phyloP scores from a whole-genome alignment of 1,139 yeast species.

The Yamadazyma siamensis region DNA sequence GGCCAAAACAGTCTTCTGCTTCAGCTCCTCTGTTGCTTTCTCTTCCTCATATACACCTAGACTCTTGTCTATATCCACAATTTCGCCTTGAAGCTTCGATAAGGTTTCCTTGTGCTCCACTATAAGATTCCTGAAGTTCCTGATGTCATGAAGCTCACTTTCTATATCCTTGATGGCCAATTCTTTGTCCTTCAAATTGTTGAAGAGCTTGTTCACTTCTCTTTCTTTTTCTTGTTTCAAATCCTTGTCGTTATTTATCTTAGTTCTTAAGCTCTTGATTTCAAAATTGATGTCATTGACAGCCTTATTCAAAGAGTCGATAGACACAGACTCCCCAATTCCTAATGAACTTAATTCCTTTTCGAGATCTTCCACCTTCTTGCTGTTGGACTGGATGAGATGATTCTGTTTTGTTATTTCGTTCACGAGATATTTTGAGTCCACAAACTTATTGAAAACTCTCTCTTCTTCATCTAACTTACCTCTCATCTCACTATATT shows the following conservation, averaged over 20 bases:
- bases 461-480: conserved; percentile 9
- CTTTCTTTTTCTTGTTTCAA: conserved; percentile 48
- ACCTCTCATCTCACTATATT: conserved; percentile 6
- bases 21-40: conserved; percentile 12
- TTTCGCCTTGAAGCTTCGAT: conserved; percentile 12
- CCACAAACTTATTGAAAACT: conserved; percentile 9
- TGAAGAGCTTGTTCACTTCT: conserved; percentile 50
- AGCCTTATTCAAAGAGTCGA: conserved; percentile 29
- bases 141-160: conserved; percentile 41
- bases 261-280: conserved; percentile 44
- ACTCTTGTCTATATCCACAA: conserved; percentile 8
- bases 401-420: conserved; percentile 16
- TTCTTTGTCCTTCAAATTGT: conserved; percentile 53
- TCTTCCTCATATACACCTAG: conserved; percentile 4
- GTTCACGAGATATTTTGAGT: conserved; percentile 6
- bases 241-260: conserved; percentile 41
- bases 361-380: conserved; percentile 8
- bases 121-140: conserved; percentile 16
- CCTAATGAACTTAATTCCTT: conserved; percentile 44
- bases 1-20: conserved; percentile 11
- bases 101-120: conserved; percentile 17
- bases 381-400: conserved; percentile 10
- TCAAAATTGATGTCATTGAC: conserved; percentile 42
- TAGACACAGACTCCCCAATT: conserved; percentile 27
- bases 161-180: conserved; percentile 56